Evolutionary conservation across 495 filamentous ascomycete species (phyloP).

Genomic region (Sordaria brevicollis): DNA sequence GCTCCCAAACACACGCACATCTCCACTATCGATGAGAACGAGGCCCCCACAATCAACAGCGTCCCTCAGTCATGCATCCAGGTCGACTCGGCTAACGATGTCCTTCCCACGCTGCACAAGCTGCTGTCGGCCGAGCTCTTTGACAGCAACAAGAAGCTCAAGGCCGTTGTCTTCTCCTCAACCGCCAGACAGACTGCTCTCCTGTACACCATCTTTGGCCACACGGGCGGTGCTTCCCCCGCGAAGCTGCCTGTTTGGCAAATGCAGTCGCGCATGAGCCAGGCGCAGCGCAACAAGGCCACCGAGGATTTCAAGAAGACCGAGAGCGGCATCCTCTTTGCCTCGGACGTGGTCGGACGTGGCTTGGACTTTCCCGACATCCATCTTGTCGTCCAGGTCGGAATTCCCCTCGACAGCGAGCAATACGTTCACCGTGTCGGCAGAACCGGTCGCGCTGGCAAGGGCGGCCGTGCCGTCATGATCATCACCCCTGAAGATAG

Average conservation of each 20-base stretch:
- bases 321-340: constrained; percentile 70
- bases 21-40: constrained; percentile 87
- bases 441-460: constrained; percentile 79
- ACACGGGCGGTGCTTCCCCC: constrained; percentile 71
- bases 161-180: constrained; percentile 96
- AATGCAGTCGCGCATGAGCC: constrained; percentile 52
- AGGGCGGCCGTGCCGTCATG: constrained; percentile 72
- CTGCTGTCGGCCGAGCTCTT: constrained; percentile 86
- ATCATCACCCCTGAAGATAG: constrained; percentile 79
- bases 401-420: constrained; percentile 64
- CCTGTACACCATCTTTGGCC: constrained; percentile 51
- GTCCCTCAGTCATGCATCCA: constrained; percentile 65
- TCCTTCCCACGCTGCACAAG: constrained; percentile 72
- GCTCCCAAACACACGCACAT: constrained; percentile 90
- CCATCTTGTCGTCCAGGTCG: constrained; percentile 80
- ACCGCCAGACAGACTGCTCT: constrained; percentile 97
- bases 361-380: constrained; percentile 75
- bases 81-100: constrained; percentile 75
- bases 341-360: constrained; percentile 81
- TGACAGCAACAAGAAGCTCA: constrained; percentile 52
- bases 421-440: constrained; percentile 89
- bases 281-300: constrained; percentile 64
- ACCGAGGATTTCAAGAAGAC: constrained; percentile 78
- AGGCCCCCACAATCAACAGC: constrained; percentile 71
- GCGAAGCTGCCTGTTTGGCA: constrained; percentile 81